A percentile compares a stretch with the other conserved stretches of the same genome.
phyloP scores from a whole-genome alignment of 2,329 filamentous ascomycete genomes.

The Huntiella decipiens region DNA sequence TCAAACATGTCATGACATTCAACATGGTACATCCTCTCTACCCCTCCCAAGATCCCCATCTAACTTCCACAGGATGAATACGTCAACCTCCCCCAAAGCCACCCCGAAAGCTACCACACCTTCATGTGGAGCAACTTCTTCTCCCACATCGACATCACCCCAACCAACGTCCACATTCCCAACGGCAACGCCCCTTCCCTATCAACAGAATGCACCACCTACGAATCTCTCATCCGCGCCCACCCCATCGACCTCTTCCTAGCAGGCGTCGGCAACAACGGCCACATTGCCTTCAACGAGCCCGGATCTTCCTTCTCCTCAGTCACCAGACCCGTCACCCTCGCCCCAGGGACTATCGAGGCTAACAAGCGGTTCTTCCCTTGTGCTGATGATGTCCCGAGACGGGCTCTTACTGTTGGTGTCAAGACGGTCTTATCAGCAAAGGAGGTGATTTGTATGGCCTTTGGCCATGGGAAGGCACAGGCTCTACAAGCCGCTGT shows the following conservation, averaged over 20 bases:
- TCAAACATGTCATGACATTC: slow-evolving; percentile 77
- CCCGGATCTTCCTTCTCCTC: slow-evolving; percentile 62
- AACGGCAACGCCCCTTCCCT: slow-evolving; percentile 63
- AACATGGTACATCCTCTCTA: slow-evolving; percentile 47
- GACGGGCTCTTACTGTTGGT: slow-evolving; percentile 68
- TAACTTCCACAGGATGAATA: slow-evolving; percentile 50
- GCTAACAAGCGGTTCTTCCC: slow-evolving; percentile 69
- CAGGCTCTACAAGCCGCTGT: slow-evolving; percentile 62
- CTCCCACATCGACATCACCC: slow-evolving; percentile 63
- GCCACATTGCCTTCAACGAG: slow-evolving; percentile 83
- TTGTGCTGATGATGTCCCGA: slow-evolving; percentile 53
- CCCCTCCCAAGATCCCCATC: slow-evolving; percentile 6
- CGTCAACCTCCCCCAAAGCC: slow-evolving; percentile 62
- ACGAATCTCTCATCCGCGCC: slow-evolving; percentile 57
- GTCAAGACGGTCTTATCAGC: slow-evolving; percentile 70
- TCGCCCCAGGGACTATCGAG: slow-evolving; percentile 71
- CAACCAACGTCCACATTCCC: slow-evolving; percentile 67
- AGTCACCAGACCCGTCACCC: slow-evolving; percentile 66
- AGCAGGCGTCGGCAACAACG: slow-evolving; percentile 68
- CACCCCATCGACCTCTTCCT: slow-evolving; percentile 71
- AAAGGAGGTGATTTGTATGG: slow-evolving; percentile 65
- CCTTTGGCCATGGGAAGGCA: slow-evolving; percentile 64
- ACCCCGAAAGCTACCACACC: slow-evolving; percentile 72
- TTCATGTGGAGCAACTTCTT: slow-evolving; percentile 94
- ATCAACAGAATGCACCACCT: slow-evolving; percentile 57